A percentile compares a stretch with the other conserved stretches of the same genome.
phyloP scores from a whole-genome alignment of 148 eudicot genomes.

The Rhododendron mucronatum region DNA sequence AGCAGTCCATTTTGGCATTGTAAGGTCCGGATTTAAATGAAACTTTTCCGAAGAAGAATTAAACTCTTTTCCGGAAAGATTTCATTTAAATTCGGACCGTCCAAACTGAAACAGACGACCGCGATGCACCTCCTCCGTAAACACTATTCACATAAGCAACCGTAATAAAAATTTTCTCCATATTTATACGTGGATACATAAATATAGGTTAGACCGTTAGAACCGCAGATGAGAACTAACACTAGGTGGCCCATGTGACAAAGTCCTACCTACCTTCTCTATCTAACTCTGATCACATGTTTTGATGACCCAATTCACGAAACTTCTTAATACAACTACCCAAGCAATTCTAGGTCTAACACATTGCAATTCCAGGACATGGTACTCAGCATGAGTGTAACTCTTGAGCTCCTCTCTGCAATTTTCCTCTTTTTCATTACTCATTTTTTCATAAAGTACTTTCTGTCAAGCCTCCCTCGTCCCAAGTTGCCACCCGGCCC shows the following conservation, averaged over 20 bases:
- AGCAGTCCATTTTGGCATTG: no score
- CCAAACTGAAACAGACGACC: no score
- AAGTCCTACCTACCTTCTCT: neutral
- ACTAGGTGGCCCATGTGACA: neutral
- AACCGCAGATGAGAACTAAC: neutral
- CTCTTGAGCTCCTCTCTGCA: neutral
- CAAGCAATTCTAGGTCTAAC: neutral
- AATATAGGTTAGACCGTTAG: neutral
- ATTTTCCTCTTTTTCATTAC: neutral
- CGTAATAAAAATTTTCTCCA: no score
- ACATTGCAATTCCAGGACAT: neutral
- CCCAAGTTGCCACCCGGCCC: constrained; percentile 34
- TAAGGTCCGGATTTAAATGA: no score
- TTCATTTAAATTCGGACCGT: no score
- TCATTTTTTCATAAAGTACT: neutral
- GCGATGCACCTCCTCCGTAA: no score
- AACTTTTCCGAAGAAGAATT: no score
- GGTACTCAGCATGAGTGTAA: neutral
- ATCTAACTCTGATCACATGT: neutral
- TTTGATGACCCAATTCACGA: neutral
- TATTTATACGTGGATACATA: no score
- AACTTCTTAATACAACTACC: neutral
- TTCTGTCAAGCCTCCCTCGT: neutral
- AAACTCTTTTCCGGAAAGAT: no score
- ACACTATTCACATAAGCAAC: no score